These are phyloP conservation scores for Tephrocybe sp. DNA, from an alignment of 768 basidiomycete genomes.

Conservation along the genomic window DNA sequence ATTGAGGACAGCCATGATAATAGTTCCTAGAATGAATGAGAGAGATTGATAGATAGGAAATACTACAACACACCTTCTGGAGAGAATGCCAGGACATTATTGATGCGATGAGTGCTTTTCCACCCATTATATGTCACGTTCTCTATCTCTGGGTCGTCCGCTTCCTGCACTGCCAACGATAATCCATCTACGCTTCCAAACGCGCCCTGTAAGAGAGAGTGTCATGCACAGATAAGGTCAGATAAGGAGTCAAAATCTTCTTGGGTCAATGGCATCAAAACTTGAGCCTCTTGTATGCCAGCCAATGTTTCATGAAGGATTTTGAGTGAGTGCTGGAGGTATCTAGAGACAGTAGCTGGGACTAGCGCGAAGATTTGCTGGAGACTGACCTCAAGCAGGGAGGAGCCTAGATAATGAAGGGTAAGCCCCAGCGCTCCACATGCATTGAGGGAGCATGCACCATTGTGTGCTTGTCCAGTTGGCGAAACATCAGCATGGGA, in stretches of 20 bases:
- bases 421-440: constrained; percentile 38
- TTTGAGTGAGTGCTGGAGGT: constrained; percentile 29
- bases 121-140: constrained; percentile 44
- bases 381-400: constrained; percentile 36
- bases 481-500: no score
- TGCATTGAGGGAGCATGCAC: constrained; percentile 39
- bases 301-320: constrained; percentile 28
- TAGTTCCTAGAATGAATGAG: constrained; percentile 19
- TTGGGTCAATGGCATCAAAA: constrained; percentile 21
- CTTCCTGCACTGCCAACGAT: constrained; percentile 28
- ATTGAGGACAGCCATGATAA: constrained; percentile 33
- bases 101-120: constrained; percentile 37
- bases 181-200: constrained; percentile 43
- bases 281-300: constrained; percentile 24
- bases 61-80: constrained; percentile 21
- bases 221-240: constrained; percentile 24
- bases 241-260: constrained; percentile 27
- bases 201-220: constrained; percentile 32
- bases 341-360: constrained; percentile 32
- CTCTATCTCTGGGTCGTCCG: constrained; percentile 36
- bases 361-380: constrained; percentile 44
- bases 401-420: constrained; percentile 39
- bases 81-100: constrained; percentile 29
- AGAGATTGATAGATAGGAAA: constrained; percentile 1
- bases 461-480: no score